Base-by-base conservation (phyloP, 2,329 filamentous ascomycete genomes). In the Hypoxylon sp. region DNA sequence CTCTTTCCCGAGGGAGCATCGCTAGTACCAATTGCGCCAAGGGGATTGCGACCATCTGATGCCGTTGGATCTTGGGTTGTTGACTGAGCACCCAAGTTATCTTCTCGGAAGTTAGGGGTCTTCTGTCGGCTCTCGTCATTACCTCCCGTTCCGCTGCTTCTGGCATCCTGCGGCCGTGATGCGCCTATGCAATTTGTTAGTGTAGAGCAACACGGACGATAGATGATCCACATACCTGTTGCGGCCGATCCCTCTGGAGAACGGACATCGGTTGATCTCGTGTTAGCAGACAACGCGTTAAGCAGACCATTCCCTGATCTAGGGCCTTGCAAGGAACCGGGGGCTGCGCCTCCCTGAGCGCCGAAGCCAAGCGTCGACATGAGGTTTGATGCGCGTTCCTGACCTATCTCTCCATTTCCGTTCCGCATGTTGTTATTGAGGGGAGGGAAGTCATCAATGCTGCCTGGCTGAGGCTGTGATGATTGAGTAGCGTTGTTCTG, bases 201-300 rank as follows among this genome's bases (percentile, higher is more conserved):
- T 20, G 55, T 64, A 55, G 61, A 50, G 33, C 53, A 54, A 48
- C 9, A 32, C 12, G 18, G 14, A 11, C n/a, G 57, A 36, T 5
- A 32, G 16, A n/a, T 28, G 45, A 22, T 9, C 9, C 32, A 48
- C 71, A 64, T 74, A 81, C 78, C 79, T 66, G 78, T 75, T 30
- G 73, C 71, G 52, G 77, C 75, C 18, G 78, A 76, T 32, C 80
- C 81, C 51, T 82, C 80, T 1, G 85, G 82, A 33, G 85, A 83
- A 59, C 84, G 82, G 30, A 74, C 77, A 48, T 88, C 84, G 45
- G 79, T 78, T 33, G 82, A 76, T 56, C 86, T 81, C 61, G 78
- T 84, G 66, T 84, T 89, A 4, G 86, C 86, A 44, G 87, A 88
- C n/a, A 90, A 77, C 2, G 87, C 88, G 72, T 88, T 90, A 46